These are phyloP conservation scores for Auricularia cornea DNA, from an alignment of 768 basidiomycete genomes.

Conservation along the genomic window DNA sequence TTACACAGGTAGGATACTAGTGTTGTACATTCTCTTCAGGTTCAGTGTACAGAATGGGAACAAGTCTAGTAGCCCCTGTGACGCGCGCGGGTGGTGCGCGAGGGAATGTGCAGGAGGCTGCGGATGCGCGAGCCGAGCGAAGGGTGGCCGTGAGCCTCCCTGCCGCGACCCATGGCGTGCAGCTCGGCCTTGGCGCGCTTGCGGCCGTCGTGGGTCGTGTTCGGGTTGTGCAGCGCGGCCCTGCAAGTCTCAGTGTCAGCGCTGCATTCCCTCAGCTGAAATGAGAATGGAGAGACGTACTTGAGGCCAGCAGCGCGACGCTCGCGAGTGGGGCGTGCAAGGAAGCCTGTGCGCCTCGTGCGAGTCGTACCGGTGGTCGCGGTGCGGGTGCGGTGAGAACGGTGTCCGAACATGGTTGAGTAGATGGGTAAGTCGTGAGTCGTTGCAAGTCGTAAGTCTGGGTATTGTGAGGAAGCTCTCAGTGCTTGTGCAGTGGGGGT, in stretches of 20 bases:
- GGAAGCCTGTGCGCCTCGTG: not conserved
- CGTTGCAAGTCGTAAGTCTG: not conserved
- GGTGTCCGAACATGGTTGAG: not conserved
- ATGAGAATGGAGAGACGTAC: not conserved
- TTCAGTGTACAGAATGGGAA: too few relatives aligned
- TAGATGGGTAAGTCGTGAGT: not conserved
- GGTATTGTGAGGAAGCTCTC: not conserved
- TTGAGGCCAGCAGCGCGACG: not conserved
- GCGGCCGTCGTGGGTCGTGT: conserved; percentile 37
- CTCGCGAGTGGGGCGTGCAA: not conserved
- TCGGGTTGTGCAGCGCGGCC: conserved; percentile 43
- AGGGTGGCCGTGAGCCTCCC: not conserved
- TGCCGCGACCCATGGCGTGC: conserved; percentile 27
- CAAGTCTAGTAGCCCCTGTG: not conserved
- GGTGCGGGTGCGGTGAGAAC: not conserved
- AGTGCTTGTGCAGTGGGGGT: not conserved
- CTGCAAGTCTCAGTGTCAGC: not conserved
- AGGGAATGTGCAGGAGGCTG: not conserved
- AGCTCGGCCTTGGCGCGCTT: conserved; percentile 40
- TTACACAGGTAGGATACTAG: too few relatives aligned
- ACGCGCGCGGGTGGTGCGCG: not conserved
- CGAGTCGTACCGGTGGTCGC: not conserved
- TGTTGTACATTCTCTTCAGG: too few relatives aligned
- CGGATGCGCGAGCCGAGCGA: not conserved
- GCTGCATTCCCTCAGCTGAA: not conserved